phyloP scores from a whole-genome alignment of 331 rosid genomes.

The Malus hybrid region DNA sequence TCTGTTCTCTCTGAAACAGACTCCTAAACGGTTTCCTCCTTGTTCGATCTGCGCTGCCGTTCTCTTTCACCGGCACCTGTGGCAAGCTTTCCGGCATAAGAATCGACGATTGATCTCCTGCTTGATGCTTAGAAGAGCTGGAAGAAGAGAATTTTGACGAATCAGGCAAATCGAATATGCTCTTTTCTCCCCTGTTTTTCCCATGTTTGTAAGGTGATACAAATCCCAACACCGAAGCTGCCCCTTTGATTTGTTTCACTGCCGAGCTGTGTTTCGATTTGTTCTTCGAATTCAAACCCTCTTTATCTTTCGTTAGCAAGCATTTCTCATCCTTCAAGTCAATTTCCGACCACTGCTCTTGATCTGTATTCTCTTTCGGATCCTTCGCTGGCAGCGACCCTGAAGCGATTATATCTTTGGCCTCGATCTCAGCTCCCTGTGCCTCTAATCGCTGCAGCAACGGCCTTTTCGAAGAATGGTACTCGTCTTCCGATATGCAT shows the following conservation, averaged over 20 bases:
- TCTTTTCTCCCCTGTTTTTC: constrained; percentile 46
- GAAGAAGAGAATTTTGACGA: neutral
- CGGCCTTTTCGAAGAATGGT: constrained; percentile 83
- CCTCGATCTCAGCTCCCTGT: constrained; percentile 74
- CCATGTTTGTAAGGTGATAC: constrained; percentile 43
- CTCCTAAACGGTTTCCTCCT: constrained; percentile 72
- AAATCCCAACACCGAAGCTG: constrained; percentile 61
- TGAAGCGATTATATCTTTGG: constrained; percentile 54
- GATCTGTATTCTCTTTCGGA: constrained; percentile 38
- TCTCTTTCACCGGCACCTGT: constrained; percentile 14
- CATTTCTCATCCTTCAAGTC: constrained; percentile 70
- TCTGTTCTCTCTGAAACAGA: constrained; percentile 67
- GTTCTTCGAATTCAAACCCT: constrained; percentile 39
- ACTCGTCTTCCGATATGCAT: constrained; percentile 80
- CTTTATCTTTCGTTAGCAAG: constrained; percentile 42
- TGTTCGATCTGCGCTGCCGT: constrained; percentile 19
- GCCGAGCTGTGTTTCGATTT: constrained; percentile 39
- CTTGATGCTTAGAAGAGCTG: constrained; percentile 8
- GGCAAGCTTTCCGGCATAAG: constrained; percentile 34
- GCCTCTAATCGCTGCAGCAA: constrained; percentile 69
- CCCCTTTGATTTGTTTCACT: constrained; percentile 71
- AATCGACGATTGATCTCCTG: constrained; percentile 15
- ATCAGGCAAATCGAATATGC: constrained; percentile 51
- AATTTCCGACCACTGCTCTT: constrained; percentile 79
- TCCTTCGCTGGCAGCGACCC: constrained; percentile 14